Evolutionary conservation across 192 early-diverging fungal species (phyloP), one percentile per base, ranked within the genome.

Genomic region (Hyaloraphidium curvatum): DNA sequence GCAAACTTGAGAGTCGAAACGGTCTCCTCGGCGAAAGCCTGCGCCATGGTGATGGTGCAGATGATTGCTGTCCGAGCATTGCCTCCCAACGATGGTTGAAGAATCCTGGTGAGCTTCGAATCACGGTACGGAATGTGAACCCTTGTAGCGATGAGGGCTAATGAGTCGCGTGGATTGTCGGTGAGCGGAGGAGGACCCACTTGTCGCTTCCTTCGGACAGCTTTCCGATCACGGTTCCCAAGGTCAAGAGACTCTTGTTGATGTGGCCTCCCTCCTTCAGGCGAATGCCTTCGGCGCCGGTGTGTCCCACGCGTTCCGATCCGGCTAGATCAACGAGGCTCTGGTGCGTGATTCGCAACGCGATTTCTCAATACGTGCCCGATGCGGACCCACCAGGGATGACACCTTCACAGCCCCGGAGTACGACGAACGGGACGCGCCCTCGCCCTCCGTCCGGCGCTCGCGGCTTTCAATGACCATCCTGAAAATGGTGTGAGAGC

Each of bases 381-480:
- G 28, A 19, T 41, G 37, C 9, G 16, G 28, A 40, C 52, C 19
- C 37, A 53, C 52, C 37, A 55, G 28, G 33, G 26, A 52, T 1
- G 54, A 55, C 26, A 55, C 54, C 17, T 55, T 55, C 19, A 39
- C 26, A 25, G 54, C 54, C 23, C 43, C 43, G 14, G 43, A 11
- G 9, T 22, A 25, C 7, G 43, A 48, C 2, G 54, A 41, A 23
- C 50, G 11, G 50, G 22, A 27, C 19, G 13, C 29, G n/a, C 23
- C 7, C 13, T 39, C 30, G 14, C 33, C 26, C n/a, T 55, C 50
- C 23, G 3, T 35, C 21, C 17, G 26, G 13, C 33, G 27, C 21
- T 55, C 54, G 19, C 54, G 37, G 33, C 54, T 55, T 50, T 55
- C 54, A 17, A 55, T 55, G 19, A 55, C 54, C 54, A 55, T 55